Evolutionary conservation across 2,329 filamentous ascomycete species (phyloP).

Genomic region (Furcasterigmium sp.): DNA sequence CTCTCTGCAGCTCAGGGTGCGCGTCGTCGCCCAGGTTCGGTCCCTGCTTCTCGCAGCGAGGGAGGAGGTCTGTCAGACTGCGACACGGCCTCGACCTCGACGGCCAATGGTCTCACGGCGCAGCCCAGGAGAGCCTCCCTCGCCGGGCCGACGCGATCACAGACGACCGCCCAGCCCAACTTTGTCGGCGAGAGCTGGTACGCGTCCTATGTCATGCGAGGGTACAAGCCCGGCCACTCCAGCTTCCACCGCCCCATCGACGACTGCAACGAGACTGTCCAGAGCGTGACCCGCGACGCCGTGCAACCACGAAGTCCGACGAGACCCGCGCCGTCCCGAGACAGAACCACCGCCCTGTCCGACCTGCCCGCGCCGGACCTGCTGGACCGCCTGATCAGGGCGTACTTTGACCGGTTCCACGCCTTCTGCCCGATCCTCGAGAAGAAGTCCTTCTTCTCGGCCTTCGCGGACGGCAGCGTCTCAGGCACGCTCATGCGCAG

Average conservation of each 20-base stretch:
- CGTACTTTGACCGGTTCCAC: slow-evolving; percentile 1
- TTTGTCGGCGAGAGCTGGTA: slow-evolving; percentile 2
- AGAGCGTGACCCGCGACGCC: neutral
- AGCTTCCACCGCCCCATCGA: neutral
- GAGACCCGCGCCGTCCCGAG: too few species aligned
- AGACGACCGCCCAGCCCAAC: neutral
- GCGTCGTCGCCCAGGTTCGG: too few species aligned
- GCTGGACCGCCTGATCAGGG: neutral
- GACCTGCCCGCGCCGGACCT: neutral
- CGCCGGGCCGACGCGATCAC: neutral
- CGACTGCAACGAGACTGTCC: neutral
- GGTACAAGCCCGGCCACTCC: neutral
- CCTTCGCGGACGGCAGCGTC: neutral
- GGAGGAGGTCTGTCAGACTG: too few species aligned
- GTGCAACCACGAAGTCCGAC: too few species aligned
- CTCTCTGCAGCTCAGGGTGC: too few species aligned
- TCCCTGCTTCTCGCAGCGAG: too few species aligned
- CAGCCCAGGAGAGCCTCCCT: too few species aligned
- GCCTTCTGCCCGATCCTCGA: slow-evolving; percentile 1
- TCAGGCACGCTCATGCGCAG: neutral
- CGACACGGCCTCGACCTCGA: too few species aligned
- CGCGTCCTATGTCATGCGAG: slow-evolving; percentile 1
- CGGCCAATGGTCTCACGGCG: too few species aligned
- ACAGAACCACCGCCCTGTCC: too few species aligned
- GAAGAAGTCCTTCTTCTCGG: neutral